These are phyloP conservation scores for Metschnikowia cerradonensis DNA, from an alignment of 805 yeast genomes.

Conservation along the genomic window DNA sequence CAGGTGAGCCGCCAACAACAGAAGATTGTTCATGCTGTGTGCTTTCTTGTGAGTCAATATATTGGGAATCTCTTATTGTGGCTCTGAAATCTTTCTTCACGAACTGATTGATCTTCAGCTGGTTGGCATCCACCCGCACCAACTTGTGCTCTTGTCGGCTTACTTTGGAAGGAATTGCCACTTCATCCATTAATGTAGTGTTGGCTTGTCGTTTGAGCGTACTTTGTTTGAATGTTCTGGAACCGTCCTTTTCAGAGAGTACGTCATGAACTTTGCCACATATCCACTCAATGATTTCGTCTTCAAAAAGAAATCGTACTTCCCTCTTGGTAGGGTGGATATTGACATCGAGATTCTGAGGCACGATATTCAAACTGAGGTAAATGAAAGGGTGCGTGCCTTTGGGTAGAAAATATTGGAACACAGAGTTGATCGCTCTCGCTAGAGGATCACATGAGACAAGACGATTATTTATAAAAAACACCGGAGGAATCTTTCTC, in stretches of 20 bases:
- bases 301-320: conserved; percentile 80
- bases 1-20: neutral
- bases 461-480: conserved; percentile 81
- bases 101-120: conserved; percentile 34
- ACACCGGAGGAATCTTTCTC: conserved; percentile 61
- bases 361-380: conserved; percentile 60
- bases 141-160: conserved; percentile 58
- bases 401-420: conserved; percentile 67
- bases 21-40: neutral
- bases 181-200: conserved; percentile 7
- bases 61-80: neutral
- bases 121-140: conserved; percentile 69
- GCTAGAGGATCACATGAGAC: conserved; percentile 79
- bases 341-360: conserved; percentile 81
- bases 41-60: neutral
- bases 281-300: conserved; percentile 70
- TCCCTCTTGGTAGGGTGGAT: conserved; percentile 95
- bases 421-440: conserved; percentile 61
- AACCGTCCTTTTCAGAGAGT: conserved; percentile 56
- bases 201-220: conserved; percentile 25
- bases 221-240: conserved; percentile 67
- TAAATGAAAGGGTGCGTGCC: conserved; percentile 75
- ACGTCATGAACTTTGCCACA: conserved; percentile 45
- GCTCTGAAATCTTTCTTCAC: conserved; percentile 7
- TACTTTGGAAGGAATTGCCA: conserved; percentile 20